Conservation (phyloP, 1,284 basidiomycete genomes). For the Pseudozyma pruni region DNA sequence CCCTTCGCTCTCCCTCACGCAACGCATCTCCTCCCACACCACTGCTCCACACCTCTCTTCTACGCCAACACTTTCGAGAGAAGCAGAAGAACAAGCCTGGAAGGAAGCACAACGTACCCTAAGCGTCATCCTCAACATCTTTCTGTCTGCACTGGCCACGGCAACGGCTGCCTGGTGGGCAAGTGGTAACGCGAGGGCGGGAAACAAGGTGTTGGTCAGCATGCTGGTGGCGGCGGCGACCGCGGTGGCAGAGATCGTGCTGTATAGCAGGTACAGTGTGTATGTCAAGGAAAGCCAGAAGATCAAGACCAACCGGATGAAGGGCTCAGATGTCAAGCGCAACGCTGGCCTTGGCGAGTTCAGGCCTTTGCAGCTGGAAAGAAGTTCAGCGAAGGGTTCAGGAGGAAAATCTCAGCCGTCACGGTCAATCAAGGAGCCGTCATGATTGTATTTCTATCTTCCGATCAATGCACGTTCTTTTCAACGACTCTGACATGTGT, state of each 20-base stretch:
- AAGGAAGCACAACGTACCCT: constrained; percentile 30
- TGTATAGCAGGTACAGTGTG: constrained; percentile 37
- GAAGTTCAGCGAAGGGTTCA: neutral
- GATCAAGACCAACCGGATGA: constrained; percentile 18
- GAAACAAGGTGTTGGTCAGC: constrained; percentile 25
- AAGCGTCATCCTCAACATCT: constrained; percentile 43
- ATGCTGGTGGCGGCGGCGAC: constrained; percentile 35
- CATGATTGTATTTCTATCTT: constrained; percentile 4
- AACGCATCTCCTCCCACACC: constrained; percentile 18
- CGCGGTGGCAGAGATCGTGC: constrained; percentile 32
- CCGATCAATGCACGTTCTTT: neutral
- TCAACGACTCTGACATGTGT: neutral
- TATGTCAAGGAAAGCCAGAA: constrained; percentile 33
- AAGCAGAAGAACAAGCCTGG: constrained; percentile 37
- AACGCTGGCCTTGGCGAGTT: neutral
- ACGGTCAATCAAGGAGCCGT: constrained; percentile 3
- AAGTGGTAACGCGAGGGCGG: constrained; percentile 16
- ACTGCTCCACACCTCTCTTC: constrained; percentile 1
- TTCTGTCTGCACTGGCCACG: constrained; percentile 33
- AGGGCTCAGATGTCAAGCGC: constrained; percentile 27
- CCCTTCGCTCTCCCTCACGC: constrained; percentile 23
- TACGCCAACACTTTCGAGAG: neutral
- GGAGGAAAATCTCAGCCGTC: neutral
- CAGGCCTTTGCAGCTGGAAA: constrained; percentile 21
- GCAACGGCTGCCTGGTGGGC: constrained; percentile 46